These are phyloP conservation scores for Pythium guiyangense DNA, from an alignment of 352 stramenopile species.

Conservation along the genomic window DNA sequence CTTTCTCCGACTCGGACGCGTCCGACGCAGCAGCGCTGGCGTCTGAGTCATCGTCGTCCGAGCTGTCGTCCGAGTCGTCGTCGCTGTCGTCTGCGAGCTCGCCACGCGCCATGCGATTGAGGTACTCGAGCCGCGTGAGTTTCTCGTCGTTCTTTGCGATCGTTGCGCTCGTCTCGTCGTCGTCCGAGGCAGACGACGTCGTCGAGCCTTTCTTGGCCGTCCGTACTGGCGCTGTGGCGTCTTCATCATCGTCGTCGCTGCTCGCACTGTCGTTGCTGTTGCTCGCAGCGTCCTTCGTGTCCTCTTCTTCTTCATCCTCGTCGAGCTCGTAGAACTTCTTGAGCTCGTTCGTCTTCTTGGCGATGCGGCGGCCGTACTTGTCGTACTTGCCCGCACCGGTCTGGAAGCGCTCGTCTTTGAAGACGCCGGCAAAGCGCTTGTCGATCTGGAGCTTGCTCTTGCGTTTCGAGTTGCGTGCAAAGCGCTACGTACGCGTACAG, in stretches of 20 bases:
- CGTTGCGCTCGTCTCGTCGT: slow-evolving; percentile 25
- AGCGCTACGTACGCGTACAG: slow-evolving; percentile 29
- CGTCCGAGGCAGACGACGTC: slow-evolving; percentile 13
- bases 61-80: slow-evolving; percentile 39
- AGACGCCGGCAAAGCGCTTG: slow-evolving; percentile 60
- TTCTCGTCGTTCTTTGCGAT: slow-evolving; percentile 46
- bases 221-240: not conserved
- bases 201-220: slow-evolving; percentile 12
- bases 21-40: slow-evolving; percentile 27
- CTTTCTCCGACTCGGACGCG: slow-evolving; percentile 35
- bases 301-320: slow-evolving; percentile 12
- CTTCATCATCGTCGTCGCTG: slow-evolving; percentile 13
- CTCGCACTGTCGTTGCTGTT: slow-evolving; percentile 30
- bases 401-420: slow-evolving; percentile 80
- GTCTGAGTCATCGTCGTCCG: slow-evolving; percentile 27
- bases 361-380: slow-evolving; percentile 82
- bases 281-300: slow-evolving; percentile 21
- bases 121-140: slow-evolving; percentile 74
- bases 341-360: slow-evolving; percentile 72
- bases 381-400: slow-evolving; percentile 82
- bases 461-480: slow-evolving; percentile 71
- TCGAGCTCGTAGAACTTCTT: slow-evolving; percentile 80
- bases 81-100: slow-evolving; percentile 32
- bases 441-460: slow-evolving; percentile 85
- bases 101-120: slow-evolving; percentile 84